Conservation (phyloP, 345 rosid genomes). For the Eucalyptus shirleyi region DNA sequence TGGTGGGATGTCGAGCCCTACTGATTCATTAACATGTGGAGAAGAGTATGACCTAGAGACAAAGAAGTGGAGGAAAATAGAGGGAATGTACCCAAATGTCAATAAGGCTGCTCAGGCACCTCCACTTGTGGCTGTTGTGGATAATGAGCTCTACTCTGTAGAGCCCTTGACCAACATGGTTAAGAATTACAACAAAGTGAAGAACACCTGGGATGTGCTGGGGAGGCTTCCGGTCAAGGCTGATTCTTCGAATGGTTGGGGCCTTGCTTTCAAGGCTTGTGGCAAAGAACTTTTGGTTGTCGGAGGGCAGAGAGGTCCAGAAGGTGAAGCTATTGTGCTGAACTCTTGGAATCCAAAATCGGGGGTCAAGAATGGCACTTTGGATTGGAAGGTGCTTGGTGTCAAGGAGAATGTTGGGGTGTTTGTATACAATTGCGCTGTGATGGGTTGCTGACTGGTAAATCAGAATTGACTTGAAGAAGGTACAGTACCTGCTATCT, state of each 20-base stretch:
- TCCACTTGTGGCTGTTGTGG: slow-evolving; percentile 71
- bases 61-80: slow-evolving; percentile 50
- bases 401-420: slow-evolving; percentile 68
- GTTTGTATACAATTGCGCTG: slow-evolving; percentile 80
- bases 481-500: slow-evolving; percentile 9
- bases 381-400: slow-evolving; percentile 77
- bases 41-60: slow-evolving; percentile 62
- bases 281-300: slow-evolving; percentile 52
- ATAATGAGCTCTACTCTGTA: slow-evolving; percentile 57
- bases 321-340: slow-evolving; percentile 61
- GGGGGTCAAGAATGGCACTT: slow-evolving; percentile 36
- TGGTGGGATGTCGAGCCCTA: slow-evolving; percentile 69
- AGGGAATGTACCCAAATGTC: slow-evolving; percentile 75
- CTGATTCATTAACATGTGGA: slow-evolving; percentile 47
- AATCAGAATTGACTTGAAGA: not conserved
- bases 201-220: slow-evolving; percentile 58
- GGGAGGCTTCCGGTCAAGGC: slow-evolving; percentile 73
- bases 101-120: slow-evolving; percentile 80
- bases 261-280: slow-evolving; percentile 78
- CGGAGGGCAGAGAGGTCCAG: slow-evolving; percentile 59
- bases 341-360: slow-evolving; percentile 71
- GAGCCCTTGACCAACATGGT: slow-evolving; percentile 69
- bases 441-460: slow-evolving; percentile 57
- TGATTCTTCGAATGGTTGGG: slow-evolving; percentile 81
- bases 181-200: slow-evolving; percentile 53